Base-by-base conservation (phyloP, 306 rosid species). In the Hippophae gyantsensis region DNA sequence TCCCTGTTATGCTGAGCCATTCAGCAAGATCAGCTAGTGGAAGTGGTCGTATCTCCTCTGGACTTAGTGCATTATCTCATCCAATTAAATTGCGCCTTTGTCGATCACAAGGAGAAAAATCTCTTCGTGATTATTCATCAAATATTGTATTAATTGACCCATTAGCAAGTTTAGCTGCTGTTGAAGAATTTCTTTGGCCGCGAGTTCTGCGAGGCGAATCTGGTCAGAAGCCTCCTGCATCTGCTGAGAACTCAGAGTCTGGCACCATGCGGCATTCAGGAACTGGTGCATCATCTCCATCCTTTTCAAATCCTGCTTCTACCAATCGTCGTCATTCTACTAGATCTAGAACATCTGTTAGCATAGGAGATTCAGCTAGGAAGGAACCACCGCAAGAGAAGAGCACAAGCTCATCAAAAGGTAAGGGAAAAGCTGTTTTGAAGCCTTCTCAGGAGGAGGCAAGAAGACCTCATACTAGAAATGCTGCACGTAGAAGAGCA, bases 181-280 rank as follows among this genome's bases (percentile, higher is more conserved):
- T 89, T 42, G 99, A 93, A 65, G 99, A 93, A 61, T 93, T 93
- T 76, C 90, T 93, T 59, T 93, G 99, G 99, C 89, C 94, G 63
- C 87, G 99, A 56, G 80, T 93, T 68, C 99, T 88, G 74, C 84
- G 93, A 57, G 69, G 85, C 53, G 95, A 88, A 72, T 80, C 97
- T 74, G 88, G 79, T 65, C 95, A 86, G 76, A 85, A 84, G 78
- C 74, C 82, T 49, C 52, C 80, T 25, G 71, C 72, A 48, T 85
- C 93, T 62, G 78, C 72, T 49, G 93, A 86, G 60, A 88, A 92
- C 61, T 76, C 93, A 13, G 99, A 93, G 74, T 84, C 89, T 54
- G 99, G 97, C 52, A 75, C 87, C 26, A 80, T 87, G 13, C 83
- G 23, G 23, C 23, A 95, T 58, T 56, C 74, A 5, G 89, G 79